Evolutionary conservation across 2,329 filamentous ascomycete genomes (phyloP).

Genomic region (Lasiodiplodia gonubiensis): DNA sequence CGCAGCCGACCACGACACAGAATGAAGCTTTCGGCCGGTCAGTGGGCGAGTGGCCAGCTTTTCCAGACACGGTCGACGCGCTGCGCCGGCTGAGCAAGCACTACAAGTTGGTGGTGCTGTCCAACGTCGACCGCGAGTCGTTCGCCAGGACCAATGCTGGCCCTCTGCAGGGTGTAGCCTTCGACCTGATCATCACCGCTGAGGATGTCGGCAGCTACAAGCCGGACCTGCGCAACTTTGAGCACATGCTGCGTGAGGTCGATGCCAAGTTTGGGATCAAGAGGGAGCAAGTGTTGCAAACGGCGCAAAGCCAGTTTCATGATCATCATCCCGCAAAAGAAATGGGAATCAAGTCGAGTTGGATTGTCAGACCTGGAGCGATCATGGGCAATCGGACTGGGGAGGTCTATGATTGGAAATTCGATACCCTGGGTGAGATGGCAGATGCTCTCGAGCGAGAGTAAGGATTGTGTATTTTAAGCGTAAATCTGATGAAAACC

Average conservation of each 20-base stretch:
- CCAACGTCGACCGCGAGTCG: conserved; percentile 63
- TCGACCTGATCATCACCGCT: conserved; percentile 72
- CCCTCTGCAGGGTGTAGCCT: conserved; percentile 60
- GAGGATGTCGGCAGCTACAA: conserved; percentile 76
- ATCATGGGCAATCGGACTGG: background rate
- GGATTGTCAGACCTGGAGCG: background rate
- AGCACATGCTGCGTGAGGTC: conserved; percentile 53
- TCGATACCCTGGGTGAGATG: background rate
- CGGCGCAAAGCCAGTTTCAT: conserved; percentile 69
- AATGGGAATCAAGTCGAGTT: background rate
- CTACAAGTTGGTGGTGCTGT: conserved; percentile 66
- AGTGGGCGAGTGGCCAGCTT: conserved; percentile 62
- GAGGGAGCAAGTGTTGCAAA: conserved; percentile 66
- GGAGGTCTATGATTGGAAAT: background rate
- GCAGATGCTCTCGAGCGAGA: background rate
- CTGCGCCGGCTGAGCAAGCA: conserved; percentile 55
- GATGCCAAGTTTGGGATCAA: conserved; percentile 59
- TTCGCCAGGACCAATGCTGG: conserved; percentile 57
- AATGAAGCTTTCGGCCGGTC: conserved; percentile 57
- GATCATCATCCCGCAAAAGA: conserved; percentile 69
- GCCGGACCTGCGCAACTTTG: conserved; percentile 67
- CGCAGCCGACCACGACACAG: conserved; percentile 44
- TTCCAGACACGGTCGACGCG: conserved; percentile 62
- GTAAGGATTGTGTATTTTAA: background rate
- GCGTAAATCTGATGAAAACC: too few species aligned